Evolutionary conservation across 228 moss, liverwort and hornwort species (phyloP), one percentile per base, ranked within the genome.

Genomic region (Sphagnum magellanicum): DNA sequence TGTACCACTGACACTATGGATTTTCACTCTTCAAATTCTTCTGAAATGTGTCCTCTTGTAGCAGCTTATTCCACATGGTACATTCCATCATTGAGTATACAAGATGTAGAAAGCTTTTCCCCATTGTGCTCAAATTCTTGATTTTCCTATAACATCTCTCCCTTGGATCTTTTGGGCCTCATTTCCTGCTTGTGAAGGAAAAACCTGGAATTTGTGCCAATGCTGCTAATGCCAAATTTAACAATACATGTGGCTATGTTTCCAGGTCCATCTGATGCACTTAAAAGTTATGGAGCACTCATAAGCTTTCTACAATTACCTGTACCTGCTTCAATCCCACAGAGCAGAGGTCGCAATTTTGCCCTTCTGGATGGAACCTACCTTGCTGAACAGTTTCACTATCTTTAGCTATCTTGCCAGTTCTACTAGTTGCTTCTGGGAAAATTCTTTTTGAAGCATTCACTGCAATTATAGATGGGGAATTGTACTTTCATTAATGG

Each of bases 301-400:
- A 81, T 88, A 53, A 86, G 87, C 74, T 81, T 87, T 62, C 61
- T 85, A 73, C 91, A 89, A 68, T 82, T 90, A 68, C 81, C 90
- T 70, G 77, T 79, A 67, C 83, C 90, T 64, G 76, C 90, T 63
- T 70, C 84, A 60, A 70, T 90, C 14, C 84, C 91, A 62, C 77
- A 76, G 63, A 80, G 76, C 78, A 88, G 87, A 97, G 97, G 91
- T 97, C 50, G 63, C 51, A 50, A 32, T 32, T 59, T 5, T 66
- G 11, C 63, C 63, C 50, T 68, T 32, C 17, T 8, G 61, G 32
- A 48, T 32, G 32, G 32, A 32, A 67, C 48, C 16, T 49, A 50
- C 46, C 6, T 51, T 8, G 64, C 48, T 65, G 32, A 32, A 32
- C 32, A 32, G 32, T 32, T 32, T 32, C 32, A 32, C 32, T 32